phyloP scores from a whole-genome alignment of 352 stramenopile species.

The Pythium dissotocum region DNA sequence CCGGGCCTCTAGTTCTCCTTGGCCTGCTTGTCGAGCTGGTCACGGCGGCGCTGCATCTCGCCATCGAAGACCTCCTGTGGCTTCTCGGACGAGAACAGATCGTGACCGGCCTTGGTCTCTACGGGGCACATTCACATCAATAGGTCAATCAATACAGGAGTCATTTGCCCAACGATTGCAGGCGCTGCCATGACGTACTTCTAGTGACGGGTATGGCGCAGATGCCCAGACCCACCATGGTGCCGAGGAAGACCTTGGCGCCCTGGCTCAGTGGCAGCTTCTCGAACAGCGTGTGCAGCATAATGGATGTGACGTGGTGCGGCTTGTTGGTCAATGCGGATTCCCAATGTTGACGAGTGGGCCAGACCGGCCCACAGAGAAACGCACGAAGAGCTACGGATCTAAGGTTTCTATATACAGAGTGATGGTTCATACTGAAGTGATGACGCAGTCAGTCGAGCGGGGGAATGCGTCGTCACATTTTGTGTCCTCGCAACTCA shows the following conservation, averaged over 20 bases:
- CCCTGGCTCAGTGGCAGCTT: constrained; percentile 67
- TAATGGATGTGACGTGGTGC: constrained; percentile 19
- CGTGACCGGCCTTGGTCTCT: constrained; percentile 83
- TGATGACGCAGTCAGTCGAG: constrained; percentile 1
- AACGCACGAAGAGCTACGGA: constrained; percentile 1
- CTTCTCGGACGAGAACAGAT: constrained; percentile 85
- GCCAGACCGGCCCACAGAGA: constrained; percentile 2
- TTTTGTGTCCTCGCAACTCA: neutral
- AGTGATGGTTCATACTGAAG: neutral
- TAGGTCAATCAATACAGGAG: neutral
- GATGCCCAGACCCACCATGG: constrained; percentile 64
- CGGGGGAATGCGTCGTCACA: constrained; percentile 1
- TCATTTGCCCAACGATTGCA: neutral
- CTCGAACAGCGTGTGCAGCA: constrained; percentile 64
- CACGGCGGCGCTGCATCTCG: constrained; percentile 64
- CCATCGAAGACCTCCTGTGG: constrained; percentile 77
- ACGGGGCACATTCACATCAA: neutral
- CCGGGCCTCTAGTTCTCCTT: constrained; percentile 11
- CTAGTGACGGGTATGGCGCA: constrained; percentile 68
- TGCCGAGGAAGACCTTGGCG: constrained; percentile 75
- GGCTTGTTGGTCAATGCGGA: neutral
- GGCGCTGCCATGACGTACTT: constrained; percentile 37
- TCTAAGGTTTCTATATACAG: neutral
- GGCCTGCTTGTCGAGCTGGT: constrained; percentile 65
- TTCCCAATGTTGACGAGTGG: neutral